Conservation (phyloP, 2,329 filamentous ascomycete species). For the Niveomyces coronatus region DNA sequence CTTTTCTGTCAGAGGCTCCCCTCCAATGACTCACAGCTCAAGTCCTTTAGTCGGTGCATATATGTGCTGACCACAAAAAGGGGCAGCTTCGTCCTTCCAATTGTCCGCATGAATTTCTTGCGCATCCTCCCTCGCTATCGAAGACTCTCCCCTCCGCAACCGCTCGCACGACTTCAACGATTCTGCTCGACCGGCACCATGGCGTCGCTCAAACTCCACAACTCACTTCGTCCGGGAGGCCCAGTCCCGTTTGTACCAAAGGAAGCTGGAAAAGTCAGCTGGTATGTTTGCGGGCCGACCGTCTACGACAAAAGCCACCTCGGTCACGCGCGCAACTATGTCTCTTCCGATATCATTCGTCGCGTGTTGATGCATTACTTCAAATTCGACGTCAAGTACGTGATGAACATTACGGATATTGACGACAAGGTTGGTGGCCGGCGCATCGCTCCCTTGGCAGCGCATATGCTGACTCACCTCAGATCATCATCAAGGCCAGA, state of each 20-base stretch:
- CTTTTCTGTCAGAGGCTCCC: no score
- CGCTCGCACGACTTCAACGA: conserved; percentile 19
- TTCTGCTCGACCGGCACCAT: conserved; percentile 29
- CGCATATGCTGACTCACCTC: conserved; percentile 5
- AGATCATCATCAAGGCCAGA: conserved; percentile 54
- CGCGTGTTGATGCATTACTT: conserved; percentile 78
- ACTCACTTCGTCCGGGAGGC: conserved; percentile 61
- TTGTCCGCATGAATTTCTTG: conserved; percentile 22
- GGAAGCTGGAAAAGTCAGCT: conserved; percentile 61
- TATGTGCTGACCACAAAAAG: no score
- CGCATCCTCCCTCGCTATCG: conserved; percentile 21
- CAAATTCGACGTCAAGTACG: conserved; percentile 70
- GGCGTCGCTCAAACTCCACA: conserved; percentile 62
- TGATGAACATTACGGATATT: conserved; percentile 88
- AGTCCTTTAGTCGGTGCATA: no score
- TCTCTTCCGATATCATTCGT: conserved; percentile 79
- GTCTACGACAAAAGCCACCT: conserved; percentile 75
- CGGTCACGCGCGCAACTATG: conserved; percentile 82
- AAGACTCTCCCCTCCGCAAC: conserved; percentile 19
- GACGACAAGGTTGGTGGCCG: conserved; percentile 54
- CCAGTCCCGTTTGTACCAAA: conserved; percentile 68
- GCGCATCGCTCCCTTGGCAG: neutral
- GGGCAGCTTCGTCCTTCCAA: no score
- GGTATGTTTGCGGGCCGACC: conserved; percentile 87
- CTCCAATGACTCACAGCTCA: neutral